A percentile compares a stretch with the other conserved stretches of the same genome.
phyloP scores from a whole-genome alignment of 352 stramenopile genomes.

The Blastocystis sp. region DNA sequence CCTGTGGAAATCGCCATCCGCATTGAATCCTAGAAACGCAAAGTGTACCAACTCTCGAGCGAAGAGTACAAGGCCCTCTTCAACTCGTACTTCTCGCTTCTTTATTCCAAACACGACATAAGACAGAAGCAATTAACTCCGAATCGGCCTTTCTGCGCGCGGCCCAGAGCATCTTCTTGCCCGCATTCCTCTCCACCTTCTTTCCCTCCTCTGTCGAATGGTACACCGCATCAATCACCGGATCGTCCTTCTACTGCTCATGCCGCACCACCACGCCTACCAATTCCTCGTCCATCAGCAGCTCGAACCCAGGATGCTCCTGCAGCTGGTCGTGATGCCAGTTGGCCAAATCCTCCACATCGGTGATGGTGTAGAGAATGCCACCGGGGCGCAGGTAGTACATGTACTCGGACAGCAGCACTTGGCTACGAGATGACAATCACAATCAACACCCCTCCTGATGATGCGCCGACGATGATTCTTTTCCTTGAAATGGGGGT shows the following conservation, averaged over 20 bases:
- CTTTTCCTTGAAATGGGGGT: constrained; percentile 97
- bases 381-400: constrained; percentile 86
- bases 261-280: constrained; percentile 72
- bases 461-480: constrained; percentile 90
- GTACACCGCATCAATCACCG: constrained; percentile 89
- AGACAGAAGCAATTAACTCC: constrained; percentile 40
- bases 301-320: constrained; percentile 86
- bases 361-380: constrained; percentile 95
- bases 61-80: background rate
- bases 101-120: constrained; percentile 20
- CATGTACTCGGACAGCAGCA: constrained; percentile 92
- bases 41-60: background rate
- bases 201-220: constrained; percentile 96
- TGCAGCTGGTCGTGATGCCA: constrained; percentile 93
- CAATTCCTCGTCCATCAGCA: constrained; percentile 82
- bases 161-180: constrained; percentile 79
- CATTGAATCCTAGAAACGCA: background rate
- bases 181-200: constrained; percentile 87
- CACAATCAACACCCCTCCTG: constrained; percentile 70
- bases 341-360: constrained; percentile 93
- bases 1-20: background rate
- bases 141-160: constrained; percentile 43
- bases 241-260: constrained; percentile 78
- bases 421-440: constrained; percentile 74
- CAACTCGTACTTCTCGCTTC: background rate